Conservation (phyloP, 1,284 basidiomycete species). For the Cryptococcus amylolentus region DNA sequence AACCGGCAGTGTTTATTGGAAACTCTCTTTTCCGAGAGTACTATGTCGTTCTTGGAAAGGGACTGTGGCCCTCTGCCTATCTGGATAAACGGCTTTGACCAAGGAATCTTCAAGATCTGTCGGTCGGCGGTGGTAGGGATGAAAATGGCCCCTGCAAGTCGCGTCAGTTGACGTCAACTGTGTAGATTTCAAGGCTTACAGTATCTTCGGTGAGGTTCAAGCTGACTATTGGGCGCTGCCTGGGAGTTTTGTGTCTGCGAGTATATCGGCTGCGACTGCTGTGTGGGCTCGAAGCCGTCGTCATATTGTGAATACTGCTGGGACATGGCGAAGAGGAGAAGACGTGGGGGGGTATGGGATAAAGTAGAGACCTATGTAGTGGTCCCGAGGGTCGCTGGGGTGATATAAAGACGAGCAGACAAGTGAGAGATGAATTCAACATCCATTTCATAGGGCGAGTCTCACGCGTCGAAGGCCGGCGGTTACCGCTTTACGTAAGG, state of each 20-base stretch:
- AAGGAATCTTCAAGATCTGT: slow-evolving; percentile 46
- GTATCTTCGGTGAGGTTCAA: slow-evolving; percentile 47
- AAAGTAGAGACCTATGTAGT: background rate
- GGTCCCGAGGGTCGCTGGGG: too few relatives aligned
- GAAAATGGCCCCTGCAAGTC: slow-evolving; percentile 44
- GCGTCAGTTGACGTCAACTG: background rate
- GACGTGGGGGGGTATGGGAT: background rate
- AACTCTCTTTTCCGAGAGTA: slow-evolving; percentile 42
- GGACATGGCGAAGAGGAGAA: slow-evolving; percentile 6
- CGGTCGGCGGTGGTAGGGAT: slow-evolving; percentile 42
- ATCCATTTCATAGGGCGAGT: too few relatives aligned
- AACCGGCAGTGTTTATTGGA: slow-evolving; percentile 46
- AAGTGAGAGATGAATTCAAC: too few relatives aligned
- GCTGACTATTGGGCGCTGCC: slow-evolving; percentile 33
- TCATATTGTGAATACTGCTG: slow-evolving; percentile 24
- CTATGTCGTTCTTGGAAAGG: slow-evolving; percentile 37
- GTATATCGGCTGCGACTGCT: slow-evolving; percentile 39
- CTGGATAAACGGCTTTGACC: slow-evolving; percentile 36
- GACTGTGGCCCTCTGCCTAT: slow-evolving; percentile 40
- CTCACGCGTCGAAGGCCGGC: background rate
- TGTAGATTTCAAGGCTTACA: slow-evolving; percentile 30
- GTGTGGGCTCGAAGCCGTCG: slow-evolving; percentile 41
- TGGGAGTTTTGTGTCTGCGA: slow-evolving; percentile 37
- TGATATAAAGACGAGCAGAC: too few relatives aligned
- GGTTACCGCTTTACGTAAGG: background rate